phyloP scores from a whole-genome alignment of 2,329 filamentous ascomycete species.

The Penicillium sp. region DNA sequence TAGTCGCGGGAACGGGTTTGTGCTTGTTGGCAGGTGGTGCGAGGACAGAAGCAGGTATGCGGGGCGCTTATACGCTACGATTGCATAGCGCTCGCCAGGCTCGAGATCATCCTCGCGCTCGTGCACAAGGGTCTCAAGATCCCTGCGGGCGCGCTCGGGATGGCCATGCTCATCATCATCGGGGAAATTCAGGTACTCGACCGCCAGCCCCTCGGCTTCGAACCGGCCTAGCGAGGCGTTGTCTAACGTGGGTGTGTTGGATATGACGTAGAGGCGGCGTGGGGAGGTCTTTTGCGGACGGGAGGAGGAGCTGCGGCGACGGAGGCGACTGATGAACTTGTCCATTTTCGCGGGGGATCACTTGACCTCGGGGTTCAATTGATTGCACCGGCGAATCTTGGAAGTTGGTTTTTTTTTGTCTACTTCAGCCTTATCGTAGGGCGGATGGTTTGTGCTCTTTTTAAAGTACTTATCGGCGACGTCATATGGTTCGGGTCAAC shows the following conservation, averaged over 20 bases:
- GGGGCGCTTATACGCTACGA: constrained; percentile 65
- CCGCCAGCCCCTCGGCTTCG: constrained; percentile 62
- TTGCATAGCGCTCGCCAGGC: constrained; percentile 60
- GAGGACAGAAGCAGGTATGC: constrained; percentile 59
- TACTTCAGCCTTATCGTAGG: constrained; percentile 7
- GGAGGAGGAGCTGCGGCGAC: constrained; percentile 10
- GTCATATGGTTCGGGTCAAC: constrained; percentile 2
- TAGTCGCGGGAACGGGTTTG: constrained; percentile 61
- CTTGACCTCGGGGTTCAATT: neutral
- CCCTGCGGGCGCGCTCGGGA: constrained; percentile 54
- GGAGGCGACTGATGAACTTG: constrained; percentile 5
- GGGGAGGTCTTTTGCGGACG: constrained; percentile 17
- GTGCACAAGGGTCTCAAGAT: constrained; percentile 55
- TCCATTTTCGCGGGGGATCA: neutral
- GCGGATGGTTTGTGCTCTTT: neutral
- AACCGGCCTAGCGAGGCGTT: constrained; percentile 57
- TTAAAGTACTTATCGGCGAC: neutral
- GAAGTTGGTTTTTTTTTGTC: neutral
- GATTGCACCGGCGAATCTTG: neutral
- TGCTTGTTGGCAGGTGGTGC: constrained; percentile 49
- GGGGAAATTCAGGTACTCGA: constrained; percentile 58
- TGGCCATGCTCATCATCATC: constrained; percentile 22
- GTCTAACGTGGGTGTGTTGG: constrained; percentile 53
- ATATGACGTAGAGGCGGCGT: constrained; percentile 37
- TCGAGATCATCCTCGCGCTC: constrained; percentile 59